phyloP scores from a whole-genome alignment of 116 monocot genomes.

The Iris pallida region DNA sequence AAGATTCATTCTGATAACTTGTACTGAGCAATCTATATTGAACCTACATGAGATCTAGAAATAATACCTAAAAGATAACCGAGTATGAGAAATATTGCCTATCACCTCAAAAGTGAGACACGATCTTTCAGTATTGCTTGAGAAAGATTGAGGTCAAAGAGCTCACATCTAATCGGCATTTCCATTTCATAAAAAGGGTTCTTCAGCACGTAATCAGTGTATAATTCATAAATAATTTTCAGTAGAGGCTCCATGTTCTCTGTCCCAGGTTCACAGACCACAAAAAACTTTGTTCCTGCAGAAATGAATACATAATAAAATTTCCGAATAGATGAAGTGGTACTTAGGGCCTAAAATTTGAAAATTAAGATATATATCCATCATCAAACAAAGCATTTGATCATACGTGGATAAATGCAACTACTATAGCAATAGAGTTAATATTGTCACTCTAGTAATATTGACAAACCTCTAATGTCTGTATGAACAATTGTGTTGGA shows the following conservation, averaged over 20 bases:
- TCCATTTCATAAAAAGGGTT: conserved; percentile 99
- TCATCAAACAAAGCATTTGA: too few species aligned
- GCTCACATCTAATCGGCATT: conserved; percentile 96
- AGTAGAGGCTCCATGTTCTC: conserved; percentile 69
- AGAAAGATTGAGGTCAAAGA: conserved; percentile 79
- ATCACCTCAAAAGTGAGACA: conserved; percentile 59
- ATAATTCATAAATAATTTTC: conserved; percentile 78
- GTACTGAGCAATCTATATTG: too few species aligned
- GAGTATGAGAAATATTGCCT: neutral
- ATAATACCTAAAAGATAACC: neutral
- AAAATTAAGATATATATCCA: neutral
- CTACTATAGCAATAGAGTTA: too few species aligned
- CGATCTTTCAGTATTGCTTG: conserved; percentile 77
- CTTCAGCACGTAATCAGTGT: conserved; percentile 92
- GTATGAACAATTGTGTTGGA: too few species aligned
- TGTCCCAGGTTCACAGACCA: conserved; percentile 70
- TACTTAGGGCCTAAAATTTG: neutral
- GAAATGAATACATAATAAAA: neutral
- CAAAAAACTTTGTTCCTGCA: conserved; percentile 91
- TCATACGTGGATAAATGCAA: too few species aligned
- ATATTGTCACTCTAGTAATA: too few species aligned
- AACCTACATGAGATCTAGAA: too few species aligned
- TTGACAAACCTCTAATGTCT: too few species aligned
- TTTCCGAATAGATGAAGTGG: neutral
- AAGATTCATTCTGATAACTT: too few species aligned